Percentiles rank a stretch among this genome's conserved stretches.
Conservation (phyloP, 1,284 basidiomycete species). For the Phellinidium pouzarii region DNA sequence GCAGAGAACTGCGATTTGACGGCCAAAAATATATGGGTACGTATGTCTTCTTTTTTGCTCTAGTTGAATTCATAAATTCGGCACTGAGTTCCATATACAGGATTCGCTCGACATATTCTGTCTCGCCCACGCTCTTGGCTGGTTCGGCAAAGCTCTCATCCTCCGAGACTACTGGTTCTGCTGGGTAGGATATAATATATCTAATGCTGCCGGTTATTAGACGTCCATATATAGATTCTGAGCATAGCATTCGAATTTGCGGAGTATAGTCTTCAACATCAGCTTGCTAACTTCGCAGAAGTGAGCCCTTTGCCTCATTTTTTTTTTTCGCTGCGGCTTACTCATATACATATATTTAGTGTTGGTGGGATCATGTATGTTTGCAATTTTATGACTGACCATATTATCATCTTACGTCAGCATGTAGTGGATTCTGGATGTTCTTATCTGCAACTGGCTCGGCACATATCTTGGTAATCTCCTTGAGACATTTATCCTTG, state of each 20-base stretch:
- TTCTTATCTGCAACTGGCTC: slow-evolving; percentile 79
- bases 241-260: slow-evolving; percentile 81
- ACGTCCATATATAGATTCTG: slow-evolving; percentile 49
- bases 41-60: slow-evolving; percentile 24
- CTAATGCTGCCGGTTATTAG: slow-evolving; percentile 12
- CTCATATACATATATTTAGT: slow-evolving; percentile 35
- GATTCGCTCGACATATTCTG: slow-evolving; percentile 79
- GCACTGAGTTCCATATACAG: slow-evolving; percentile 31
- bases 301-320: slow-evolving; percentile 33
- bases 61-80: slow-evolving; percentile 12
- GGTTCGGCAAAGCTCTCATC: slow-evolving; percentile 84
- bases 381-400: slow-evolving; percentile 7
- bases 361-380: slow-evolving; percentile 86
- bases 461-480: slow-evolving; percentile 69
- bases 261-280: slow-evolving; percentile 79
- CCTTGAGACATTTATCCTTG: slow-evolving; percentile 16
- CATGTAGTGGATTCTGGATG: slow-evolving; percentile 74
- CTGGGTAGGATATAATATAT: slow-evolving; percentile 49
- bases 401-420: slow-evolving; percentile 14
- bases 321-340: slow-evolving; percentile 19
- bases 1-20: slow-evolving; percentile 72
- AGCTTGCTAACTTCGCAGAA: slow-evolving; percentile 78
- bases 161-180: slow-evolving; percentile 86
- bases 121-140: slow-evolving; percentile 72
- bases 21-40: slow-evolving; percentile 61